phyloP scores from a whole-genome alignment of 306 rosid genomes.

The Trifolium subterraneum region DNA sequence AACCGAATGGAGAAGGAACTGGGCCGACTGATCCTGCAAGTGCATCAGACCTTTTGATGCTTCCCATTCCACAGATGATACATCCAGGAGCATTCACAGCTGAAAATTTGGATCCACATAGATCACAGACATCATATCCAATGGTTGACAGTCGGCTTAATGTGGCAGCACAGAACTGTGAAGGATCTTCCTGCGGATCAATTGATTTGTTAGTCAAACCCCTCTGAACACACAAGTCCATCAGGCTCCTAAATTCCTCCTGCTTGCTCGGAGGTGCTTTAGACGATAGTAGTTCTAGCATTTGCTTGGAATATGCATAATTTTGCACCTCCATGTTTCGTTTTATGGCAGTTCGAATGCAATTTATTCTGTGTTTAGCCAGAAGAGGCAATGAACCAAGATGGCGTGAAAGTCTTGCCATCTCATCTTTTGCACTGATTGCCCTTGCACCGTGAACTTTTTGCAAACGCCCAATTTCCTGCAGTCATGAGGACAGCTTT shows the following conservation, averaged over 20 bases:
- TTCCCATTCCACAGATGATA: slow-evolving; percentile 96
- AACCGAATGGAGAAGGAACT: slow-evolving; percentile 95
- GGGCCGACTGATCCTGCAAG: slow-evolving; percentile 83
- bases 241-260: slow-evolving; percentile 87
- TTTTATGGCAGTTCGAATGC: slow-evolving; percentile 95
- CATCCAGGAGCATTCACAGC: slow-evolving; percentile 87
- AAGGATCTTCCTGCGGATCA: slow-evolving; percentile 94
- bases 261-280: slow-evolving; percentile 94
- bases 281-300: slow-evolving; percentile 88
- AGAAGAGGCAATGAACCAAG: slow-evolving; percentile 95
- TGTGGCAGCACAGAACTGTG: slow-evolving; percentile 91
- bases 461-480: slow-evolving; percentile 97
- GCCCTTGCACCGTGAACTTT: slow-evolving; percentile 91
- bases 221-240: slow-evolving; percentile 90
- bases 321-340: slow-evolving; percentile 97
- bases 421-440: slow-evolving; percentile 95
- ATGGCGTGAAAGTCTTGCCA: slow-evolving; percentile 97
- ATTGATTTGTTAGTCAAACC: slow-evolving; percentile 91
- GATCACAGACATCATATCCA: slow-evolving; percentile 98
- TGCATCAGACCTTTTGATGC: slow-evolving; percentile 92
- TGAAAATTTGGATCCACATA: slow-evolving; percentile 94
- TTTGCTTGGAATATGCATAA: slow-evolving; percentile 86
- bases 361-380: slow-evolving; percentile 92
- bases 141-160: slow-evolving; percentile 93
- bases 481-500: slow-evolving; percentile 38